phyloP scores from a whole-genome alignment of 345 rosid genomes.

The Streptanthus diversifolius region DNA sequence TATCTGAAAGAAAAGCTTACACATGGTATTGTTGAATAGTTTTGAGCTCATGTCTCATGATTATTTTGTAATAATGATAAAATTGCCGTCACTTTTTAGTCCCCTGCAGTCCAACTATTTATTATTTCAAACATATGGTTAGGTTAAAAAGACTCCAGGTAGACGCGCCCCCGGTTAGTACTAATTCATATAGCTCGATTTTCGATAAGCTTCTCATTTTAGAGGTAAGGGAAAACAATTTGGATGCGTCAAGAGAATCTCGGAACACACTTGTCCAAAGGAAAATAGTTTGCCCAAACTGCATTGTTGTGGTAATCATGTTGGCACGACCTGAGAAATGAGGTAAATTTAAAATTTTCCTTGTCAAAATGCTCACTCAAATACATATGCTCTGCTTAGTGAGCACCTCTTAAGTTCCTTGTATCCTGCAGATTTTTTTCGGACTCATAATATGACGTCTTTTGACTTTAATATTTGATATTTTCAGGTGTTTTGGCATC shows the following conservation, averaged over 20 bases:
- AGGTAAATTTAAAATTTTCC: conserved; percentile 35
- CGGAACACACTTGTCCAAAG: conserved; percentile 31
- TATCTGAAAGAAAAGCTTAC: conserved; percentile 46
- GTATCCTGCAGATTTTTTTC: not conserved
- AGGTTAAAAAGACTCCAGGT: conserved; percentile 56
- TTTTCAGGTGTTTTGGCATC: conserved; percentile 61
- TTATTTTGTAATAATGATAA: not conserved
- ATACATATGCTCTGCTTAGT: not conserved
- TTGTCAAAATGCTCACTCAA: not conserved
- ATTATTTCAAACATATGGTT: conserved; percentile 21
- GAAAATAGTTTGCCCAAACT: conserved; percentile 34
- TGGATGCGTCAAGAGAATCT: conserved; percentile 49
- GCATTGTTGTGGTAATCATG: conserved; percentile 71
- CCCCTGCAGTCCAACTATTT: not conserved
- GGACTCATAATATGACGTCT: not conserved
- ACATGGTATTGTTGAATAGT: not conserved
- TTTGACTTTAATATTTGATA: not conserved
- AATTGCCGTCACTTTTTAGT: not conserved
- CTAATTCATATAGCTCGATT: not conserved
- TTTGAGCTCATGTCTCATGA: not conserved
- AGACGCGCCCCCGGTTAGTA: conserved; percentile 44
- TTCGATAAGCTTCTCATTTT: conserved; percentile 18
- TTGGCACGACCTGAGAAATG: conserved; percentile 41
- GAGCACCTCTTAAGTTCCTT: not conserved
- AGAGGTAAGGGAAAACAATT: conserved; percentile 1